phyloP scores from a whole-genome alignment of 352 stramenopile species.

The Elongisporangium prolatum region DNA sequence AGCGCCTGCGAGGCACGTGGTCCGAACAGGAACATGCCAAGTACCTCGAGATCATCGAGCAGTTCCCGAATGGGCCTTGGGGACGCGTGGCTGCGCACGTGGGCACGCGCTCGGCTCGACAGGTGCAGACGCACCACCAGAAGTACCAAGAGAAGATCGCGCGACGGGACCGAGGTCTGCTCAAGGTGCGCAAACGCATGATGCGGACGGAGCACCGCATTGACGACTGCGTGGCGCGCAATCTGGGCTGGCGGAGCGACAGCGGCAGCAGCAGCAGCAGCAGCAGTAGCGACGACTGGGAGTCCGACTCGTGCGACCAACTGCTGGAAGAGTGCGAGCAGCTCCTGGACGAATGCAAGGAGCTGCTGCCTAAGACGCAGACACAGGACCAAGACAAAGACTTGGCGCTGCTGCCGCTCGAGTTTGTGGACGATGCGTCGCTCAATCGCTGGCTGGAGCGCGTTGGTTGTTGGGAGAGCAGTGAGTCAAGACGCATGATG shows the following conservation, averaged over 20 bases:
- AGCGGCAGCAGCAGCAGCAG: neutral
- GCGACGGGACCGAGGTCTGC: conserved; percentile 36
- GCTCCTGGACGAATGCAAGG: neutral
- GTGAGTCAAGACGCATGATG: neutral
- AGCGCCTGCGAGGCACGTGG: conserved; percentile 15
- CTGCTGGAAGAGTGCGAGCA: neutral
- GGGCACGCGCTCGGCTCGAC: conserved; percentile 45
- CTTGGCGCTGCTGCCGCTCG: neutral
- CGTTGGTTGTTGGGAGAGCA: no score
- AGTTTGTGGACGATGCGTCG: neutral
- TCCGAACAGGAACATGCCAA: conserved; percentile 55
- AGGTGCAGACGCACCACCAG: conserved; percentile 61
- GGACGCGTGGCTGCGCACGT: conserved; percentile 38
- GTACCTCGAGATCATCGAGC: conserved; percentile 46
- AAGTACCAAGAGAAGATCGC: conserved; percentile 61
- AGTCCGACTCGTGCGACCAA: neutral
- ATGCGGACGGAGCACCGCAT: conserved; percentile 34
- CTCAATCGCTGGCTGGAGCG: neutral
- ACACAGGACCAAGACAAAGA: neutral
- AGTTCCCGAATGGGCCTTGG: conserved; percentile 53
- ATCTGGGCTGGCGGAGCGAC: neutral
- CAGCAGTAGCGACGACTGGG: neutral
- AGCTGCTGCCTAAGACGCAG: neutral
- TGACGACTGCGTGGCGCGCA: conserved; percentile 10
- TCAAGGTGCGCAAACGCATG: conserved; percentile 33